phyloP scores from a whole-genome alignment of 2,329 filamentous ascomycete genomes.

The Talaromyces sp. region DNA sequence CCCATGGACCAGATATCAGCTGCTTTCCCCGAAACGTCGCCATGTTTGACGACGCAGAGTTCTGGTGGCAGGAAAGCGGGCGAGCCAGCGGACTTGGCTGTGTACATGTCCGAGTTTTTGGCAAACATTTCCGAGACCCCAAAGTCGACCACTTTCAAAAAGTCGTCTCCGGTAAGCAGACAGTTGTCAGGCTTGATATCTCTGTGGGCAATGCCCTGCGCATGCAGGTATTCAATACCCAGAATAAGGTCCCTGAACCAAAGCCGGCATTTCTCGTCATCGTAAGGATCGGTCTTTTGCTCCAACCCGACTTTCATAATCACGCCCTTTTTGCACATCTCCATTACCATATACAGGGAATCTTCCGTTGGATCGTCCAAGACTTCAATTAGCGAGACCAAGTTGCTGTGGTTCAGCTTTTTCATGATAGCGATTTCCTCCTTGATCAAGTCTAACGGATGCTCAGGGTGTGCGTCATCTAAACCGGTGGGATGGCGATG shows the following conservation, averaged over 20 bases:
- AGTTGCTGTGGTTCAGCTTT: conserved; percentile 88
- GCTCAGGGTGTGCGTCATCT: conserved; percentile 53
- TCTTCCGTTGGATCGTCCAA: conserved; percentile 93
- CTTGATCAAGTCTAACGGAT: conserved; percentile 78
- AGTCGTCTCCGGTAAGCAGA: conserved; percentile 79
- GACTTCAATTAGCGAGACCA: conserved; percentile 91
- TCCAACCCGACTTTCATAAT: conserved; percentile 94
- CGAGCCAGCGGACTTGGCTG: conserved; percentile 86
- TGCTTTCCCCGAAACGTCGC: conserved; percentile 79
- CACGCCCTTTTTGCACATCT: conserved; percentile 98
- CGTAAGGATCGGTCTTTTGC: conserved; percentile 74
- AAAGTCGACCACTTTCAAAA: conserved; percentile 97
- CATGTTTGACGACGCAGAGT: conserved; percentile 79
- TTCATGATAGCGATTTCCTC: conserved; percentile 99
- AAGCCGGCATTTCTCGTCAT: conserved; percentile 72
- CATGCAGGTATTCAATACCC: conserved; percentile 92
- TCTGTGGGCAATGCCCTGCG: conserved; percentile 88
- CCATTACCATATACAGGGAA: conserved; percentile 95
- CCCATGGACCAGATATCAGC: conserved; percentile 99
- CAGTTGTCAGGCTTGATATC: conserved; percentile 99
- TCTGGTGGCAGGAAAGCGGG: conserved; percentile 94
- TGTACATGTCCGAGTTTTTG: conserved; percentile 80
- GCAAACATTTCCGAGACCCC: conserved; percentile 99
- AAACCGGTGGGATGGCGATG: conserved; percentile 54
- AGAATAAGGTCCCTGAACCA: conserved; percentile 95